Base-by-base conservation (phyloP, 257 asterid genomes). In the Coffea eugenioides region DNA sequence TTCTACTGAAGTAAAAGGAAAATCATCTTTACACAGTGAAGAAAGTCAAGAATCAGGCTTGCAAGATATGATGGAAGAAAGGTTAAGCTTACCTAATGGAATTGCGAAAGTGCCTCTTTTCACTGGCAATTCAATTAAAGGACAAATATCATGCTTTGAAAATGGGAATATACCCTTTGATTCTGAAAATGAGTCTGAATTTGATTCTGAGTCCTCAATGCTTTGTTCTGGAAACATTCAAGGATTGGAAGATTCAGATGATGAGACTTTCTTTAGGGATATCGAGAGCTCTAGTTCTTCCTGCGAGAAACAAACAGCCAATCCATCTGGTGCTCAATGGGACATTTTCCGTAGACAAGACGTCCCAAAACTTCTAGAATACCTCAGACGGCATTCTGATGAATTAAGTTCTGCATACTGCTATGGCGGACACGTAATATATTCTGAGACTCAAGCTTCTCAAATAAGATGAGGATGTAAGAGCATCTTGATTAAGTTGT, bases 301-400 rank as follows among this genome's bases (percentile, higher is more conserved):
- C 52, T 87, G 87, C 69, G 91, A 86, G 68, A 89, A 87, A 77
- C 85, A 79, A 83, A 82, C 49, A 49, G 81, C 84, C 59, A 77
- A 83, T 77, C n/a, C 91, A 80, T 92, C 94, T 82, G 97, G 97
- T 85, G 94, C 98, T 75, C 90, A 82, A 49, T 96, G 99, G 99
- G 99, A 96, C 76, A 84, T 96, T 82, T 96, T 94, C 25, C 87
- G 94, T 36, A 82, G 97, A 81, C 84, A 94, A 87, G 99, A 96
- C 75, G 97, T 90, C 80, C 95, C 99, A 7, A 94, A 92, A 84
- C 93, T 96, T 82, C 69, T 89, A 46, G 97, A 92, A 80, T 96
- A 96, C 86, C 93, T 96, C 65, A 80, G 68, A 78, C 88, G 84
- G 76, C 97, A 96, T 80, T 88, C 95, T 61, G 85, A 82, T 79